Evolutionary conservation across 257 asterid genomes (phyloP), one percentile per base, ranked within the genome.

Genomic region (Paulownia fortunei): DNA sequence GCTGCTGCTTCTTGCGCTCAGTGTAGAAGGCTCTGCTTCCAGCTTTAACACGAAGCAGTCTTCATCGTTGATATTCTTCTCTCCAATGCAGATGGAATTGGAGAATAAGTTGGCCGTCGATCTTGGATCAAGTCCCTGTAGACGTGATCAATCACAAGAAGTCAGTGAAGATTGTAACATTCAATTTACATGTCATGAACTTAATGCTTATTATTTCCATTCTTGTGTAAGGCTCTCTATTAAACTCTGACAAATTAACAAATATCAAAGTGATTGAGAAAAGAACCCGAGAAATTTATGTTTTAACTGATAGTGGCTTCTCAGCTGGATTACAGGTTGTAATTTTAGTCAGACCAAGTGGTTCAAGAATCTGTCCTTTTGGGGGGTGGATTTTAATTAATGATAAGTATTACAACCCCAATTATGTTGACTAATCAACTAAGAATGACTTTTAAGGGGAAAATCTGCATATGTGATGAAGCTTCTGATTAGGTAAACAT

Each of bases 91-190:
- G n/a, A 73, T 62, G 19, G 90, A 80, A 19, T 76, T 16, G 16
- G 62, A 73, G 85, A 86, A 86, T 19, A 86, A 61, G 68, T 84
- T 73, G 0, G 85, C 85, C n/a, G 86, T 84, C 0, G 81, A 67
- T 62, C 51, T 66, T 10, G 90, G 90, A 82, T 86, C 90, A 8
- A 86, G 79, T 34, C 89, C 89, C 86, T 83, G 78, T 9, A 2
- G 2, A 65, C 73, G 46, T 56, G 30, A 73, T 47, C 41, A 15
- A 49, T 58, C 49, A 34, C 16, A 32, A 30, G 2, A 41, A n/a
- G 37, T 68, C 6, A 58, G 15, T 9, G 11, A 66, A 19, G 9
- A 19, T 9, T 5, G 36, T 30, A 18, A 16, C 2, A 42, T 6
- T 41, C n/a, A 63, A 64, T 52, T 41, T 12, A 41, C 1, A 51